These are phyloP conservation scores for Scenedesmus sp. DNA, from an alignment of 163 green algal genomes.

Conservation along the genomic window DNA sequence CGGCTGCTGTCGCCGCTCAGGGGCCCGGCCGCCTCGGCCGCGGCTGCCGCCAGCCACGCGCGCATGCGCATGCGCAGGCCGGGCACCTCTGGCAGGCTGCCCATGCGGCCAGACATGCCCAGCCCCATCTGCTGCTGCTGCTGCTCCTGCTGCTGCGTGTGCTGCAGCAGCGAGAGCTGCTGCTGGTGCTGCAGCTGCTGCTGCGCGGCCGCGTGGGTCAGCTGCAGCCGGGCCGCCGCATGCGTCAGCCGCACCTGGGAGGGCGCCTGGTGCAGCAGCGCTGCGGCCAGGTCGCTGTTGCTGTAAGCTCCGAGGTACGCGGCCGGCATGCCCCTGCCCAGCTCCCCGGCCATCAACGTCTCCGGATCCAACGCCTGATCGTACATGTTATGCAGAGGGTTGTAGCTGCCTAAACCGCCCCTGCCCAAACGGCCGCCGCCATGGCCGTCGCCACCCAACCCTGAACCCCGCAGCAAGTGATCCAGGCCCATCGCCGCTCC, in stretches of 20 bases:
- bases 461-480: background rate
- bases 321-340: background rate
- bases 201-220: no score
- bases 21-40: no score
- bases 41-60: no score
- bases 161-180: conserved; percentile 4
- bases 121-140: conserved; percentile 16
- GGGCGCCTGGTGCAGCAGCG: background rate
- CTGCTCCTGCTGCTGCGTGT: conserved; percentile 7
- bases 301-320: background rate
- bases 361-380: background rate
- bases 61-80: background rate
- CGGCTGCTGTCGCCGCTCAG: no score
- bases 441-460: background rate
- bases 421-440: background rate
- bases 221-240: no score
- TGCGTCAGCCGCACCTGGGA: background rate
- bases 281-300: background rate
- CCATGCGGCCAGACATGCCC: background rate
- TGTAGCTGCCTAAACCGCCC: background rate
- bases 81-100: background rate
- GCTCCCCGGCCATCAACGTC: background rate
- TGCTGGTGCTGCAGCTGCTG: conserved; percentile 3
- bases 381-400: background rate
- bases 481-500: background rate